These are phyloP conservation scores for Toxicodendron radicans DNA, from an alignment of 345 rosid genomes.

Conservation along the genomic window DNA sequence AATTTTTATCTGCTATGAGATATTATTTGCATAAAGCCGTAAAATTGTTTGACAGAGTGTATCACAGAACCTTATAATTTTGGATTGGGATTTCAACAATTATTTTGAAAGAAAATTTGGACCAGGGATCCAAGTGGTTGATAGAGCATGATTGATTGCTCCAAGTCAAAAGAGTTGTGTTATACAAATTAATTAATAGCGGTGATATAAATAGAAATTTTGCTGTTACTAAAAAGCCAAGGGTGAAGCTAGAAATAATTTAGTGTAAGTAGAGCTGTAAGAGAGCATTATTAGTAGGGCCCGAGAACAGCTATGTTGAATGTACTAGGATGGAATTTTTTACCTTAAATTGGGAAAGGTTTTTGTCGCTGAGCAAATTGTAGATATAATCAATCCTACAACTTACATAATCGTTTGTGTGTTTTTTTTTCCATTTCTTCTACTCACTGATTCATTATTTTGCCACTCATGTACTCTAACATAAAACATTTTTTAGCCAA, in stretches of 20 bases:
- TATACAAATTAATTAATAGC: background rate
- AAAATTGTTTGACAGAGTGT: no score
- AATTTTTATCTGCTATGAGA: background rate
- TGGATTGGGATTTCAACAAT: no score
- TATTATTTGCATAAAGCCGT: no score
- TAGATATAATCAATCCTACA: background rate
- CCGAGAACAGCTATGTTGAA: slow-evolving; percentile 39
- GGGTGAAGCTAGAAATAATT: background rate
- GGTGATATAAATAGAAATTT: background rate
- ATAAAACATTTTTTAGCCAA: background rate
- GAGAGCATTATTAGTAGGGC: slow-evolving; percentile 34
- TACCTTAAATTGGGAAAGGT: slow-evolving; percentile 32
- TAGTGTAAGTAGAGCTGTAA: background rate
- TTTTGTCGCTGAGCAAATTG: slow-evolving; percentile 25
- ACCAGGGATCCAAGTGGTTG: no score
- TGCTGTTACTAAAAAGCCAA: background rate
- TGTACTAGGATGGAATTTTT: slow-evolving; percentile 30
- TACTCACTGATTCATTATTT: background rate
- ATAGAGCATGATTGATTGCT: no score
- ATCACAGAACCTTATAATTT: no score
- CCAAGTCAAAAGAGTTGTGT: no score
- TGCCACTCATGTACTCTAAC: background rate
- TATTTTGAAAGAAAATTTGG: background rate
- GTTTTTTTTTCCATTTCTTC: background rate
- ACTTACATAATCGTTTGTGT: background rate